Evolutionary conservation across 2,329 filamentous ascomycete species (phyloP), one percentile per base, ranked within the genome.

Genomic region (Colletotrichum musicola): DNA sequence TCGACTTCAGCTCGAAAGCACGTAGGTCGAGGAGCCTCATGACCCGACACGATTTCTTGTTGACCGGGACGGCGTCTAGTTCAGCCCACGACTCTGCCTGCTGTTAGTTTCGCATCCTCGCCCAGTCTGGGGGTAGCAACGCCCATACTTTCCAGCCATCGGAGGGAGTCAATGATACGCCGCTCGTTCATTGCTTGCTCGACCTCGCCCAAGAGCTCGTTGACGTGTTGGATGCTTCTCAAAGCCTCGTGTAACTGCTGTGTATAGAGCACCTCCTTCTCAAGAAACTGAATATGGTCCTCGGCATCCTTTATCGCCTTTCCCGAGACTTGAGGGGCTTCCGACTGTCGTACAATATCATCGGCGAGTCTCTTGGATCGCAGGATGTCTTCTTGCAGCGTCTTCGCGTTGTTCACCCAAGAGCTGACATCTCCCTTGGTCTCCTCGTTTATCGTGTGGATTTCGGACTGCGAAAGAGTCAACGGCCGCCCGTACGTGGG

Each of bases 331-430:
- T 83, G 83, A 1, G 86, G 86, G 2, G 84, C 88, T 75, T 95
- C 92, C 60, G 94, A 91, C 74, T 94, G 89, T 51, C 90, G 87
- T 5, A 95, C 88, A 67, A 98, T 97, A 66, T 94, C 90, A 75
- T 90, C 90, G 22, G 95, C 94, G 42, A 94, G 90, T 16, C 88
- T 86, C 74, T 93, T 91, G 25, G 94, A 95, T 54, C 89, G 88
- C 74, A 93, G 89, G 72, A 98, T 95, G 76, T 98, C 95, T 70
- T 91, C 88, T 78, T 97, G 93, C 7, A 98, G 87, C 60, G 91
- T 89, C 79, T 93, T 93, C 55, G 95, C 94, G 78, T 96, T 93
- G 59, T 86, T 82, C 64, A 97, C 93, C 95, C 95, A 98, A 59
- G 90, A 88, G 76, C 94, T 92, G 58, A 97, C 92, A 75, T 97